Percentiles rank a stretch among this genome's conserved stretches.
phyloP scores from a whole-genome alignment of 2,329 filamentous ascomycete species.

The Chrysoporthe austroafricana region DNA sequence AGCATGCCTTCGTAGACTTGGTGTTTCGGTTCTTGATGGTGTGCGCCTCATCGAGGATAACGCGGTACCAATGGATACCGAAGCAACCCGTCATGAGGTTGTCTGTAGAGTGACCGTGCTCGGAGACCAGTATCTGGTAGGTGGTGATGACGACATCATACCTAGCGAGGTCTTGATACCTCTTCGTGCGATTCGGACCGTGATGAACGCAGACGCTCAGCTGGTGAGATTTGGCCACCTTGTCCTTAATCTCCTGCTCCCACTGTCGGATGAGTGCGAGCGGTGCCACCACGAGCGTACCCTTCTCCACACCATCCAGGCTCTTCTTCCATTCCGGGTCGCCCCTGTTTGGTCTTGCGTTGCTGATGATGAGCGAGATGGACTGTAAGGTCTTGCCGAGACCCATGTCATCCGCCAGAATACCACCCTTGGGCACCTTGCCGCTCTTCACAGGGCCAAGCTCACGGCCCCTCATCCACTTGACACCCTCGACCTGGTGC shows the following conservation, averaged over 20 bases:
- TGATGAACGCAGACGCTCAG: conserved; percentile 90
- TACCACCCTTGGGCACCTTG: conserved; percentile 84
- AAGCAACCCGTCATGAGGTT: conserved; percentile 80
- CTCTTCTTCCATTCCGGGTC: conserved; percentile 68
- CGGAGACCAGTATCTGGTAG: conserved; percentile 92
- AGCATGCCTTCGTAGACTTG: conserved; percentile 92
- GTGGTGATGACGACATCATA: conserved; percentile 98
- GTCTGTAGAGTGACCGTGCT: conserved; percentile 73
- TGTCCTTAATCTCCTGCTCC: conserved; percentile 90
- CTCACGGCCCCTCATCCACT: conserved; percentile 95
- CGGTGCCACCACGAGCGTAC: conserved; percentile 89
- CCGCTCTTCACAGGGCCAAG: conserved; percentile 83
- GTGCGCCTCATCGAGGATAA: conserved; percentile 95
- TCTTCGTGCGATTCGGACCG: conserved; percentile 82
- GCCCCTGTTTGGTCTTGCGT: conserved; percentile 69
- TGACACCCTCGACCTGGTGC: conserved; percentile 91
- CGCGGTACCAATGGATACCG: conserved; percentile 90
- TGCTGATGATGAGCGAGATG: conserved; percentile 83
- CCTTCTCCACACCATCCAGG: conserved; percentile 71
- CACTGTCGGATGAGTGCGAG: conserved; percentile 95
- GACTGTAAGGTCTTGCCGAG: conserved; percentile 96
- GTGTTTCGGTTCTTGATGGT: conserved; percentile 98
- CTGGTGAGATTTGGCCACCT: conserved; percentile 69
- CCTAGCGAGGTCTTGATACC: conserved; percentile 72
- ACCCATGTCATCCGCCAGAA: conserved; percentile 97